Base-by-base conservation (phyloP, 768 basidiomycete species). In the Cytidiella melzeri region DNA sequence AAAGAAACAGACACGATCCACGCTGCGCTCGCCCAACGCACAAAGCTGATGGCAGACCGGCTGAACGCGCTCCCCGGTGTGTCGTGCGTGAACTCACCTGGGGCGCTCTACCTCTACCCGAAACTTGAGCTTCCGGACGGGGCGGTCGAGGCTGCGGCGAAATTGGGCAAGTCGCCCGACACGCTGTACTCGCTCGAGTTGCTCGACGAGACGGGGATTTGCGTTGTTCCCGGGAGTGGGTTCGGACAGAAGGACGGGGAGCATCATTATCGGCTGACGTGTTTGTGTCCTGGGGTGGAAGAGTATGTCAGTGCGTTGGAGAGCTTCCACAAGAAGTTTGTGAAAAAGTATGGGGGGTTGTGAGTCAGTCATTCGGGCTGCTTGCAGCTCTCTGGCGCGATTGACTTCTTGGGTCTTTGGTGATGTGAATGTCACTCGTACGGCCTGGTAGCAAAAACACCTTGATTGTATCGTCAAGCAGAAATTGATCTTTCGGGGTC, bases 51-150 rank as follows among this genome's bases (percentile, higher is more conserved):
- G 87, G 77, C 84, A 10, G 68, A 72, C 42, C 76, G 88, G n/a
- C 80, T 98, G 61, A 89, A 90, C 64, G 66, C 73, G 30, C 78
- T 95, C 25, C 79, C 85, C 2, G 93, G 95, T n/a, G 84, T 95
- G 48, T 84, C 83, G 11, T 97, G 94, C 64, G 90, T 92, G 50
- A 73, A 87, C 61, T 87, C 87, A 0, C 86, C 95, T 10, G 94
- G 94, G 3, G 93, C 95, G 12, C 74, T 99, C 60, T 99, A 99
- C 69, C 76, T 99, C 40, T 97, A 84, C 73, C 96, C 95, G 4
- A 76, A 73, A 61, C 84, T 98, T 58, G 69, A 73, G 40, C 74
- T 99, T 42, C 81, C 92, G 5, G 59, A 74, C 13, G 80, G 77
- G 57, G 94, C 91, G 3, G 69, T 84, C 49, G 76, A 81, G 41